Evolutionary conservation across 495 filamentous ascomycete genomes (phyloP).

Genomic region (Chaetomium tenue): DNA sequence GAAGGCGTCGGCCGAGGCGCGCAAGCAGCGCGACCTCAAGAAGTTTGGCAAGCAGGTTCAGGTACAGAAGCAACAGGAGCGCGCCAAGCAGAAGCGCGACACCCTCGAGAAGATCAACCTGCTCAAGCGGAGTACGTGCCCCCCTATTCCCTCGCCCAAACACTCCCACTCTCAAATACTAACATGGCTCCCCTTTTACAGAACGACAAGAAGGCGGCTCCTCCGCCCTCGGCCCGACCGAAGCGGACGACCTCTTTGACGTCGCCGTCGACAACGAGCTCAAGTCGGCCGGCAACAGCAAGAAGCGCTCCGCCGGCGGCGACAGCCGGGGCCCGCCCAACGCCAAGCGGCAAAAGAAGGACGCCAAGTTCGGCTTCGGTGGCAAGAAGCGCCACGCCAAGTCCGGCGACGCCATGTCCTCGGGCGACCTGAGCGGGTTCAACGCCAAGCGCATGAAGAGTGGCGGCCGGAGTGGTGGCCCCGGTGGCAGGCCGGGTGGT

Average conservation of each 20-base stretch:
- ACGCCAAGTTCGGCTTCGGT: slow-evolving; percentile 89
- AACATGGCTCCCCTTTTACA: slow-evolving; percentile 36
- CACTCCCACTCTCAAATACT: slow-evolving; percentile 7
- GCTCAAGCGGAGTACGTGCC: slow-evolving; percentile 82
- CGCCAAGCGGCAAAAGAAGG: slow-evolving; percentile 83
- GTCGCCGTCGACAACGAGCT: slow-evolving; percentile 82
- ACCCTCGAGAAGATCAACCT: slow-evolving; percentile 89
- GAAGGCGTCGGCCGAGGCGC: slow-evolving; percentile 88
- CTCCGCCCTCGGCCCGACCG: slow-evolving; percentile 58
- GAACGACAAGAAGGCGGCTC: slow-evolving; percentile 77
- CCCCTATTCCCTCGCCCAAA: slow-evolving; percentile 13
- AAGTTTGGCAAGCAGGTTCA: slow-evolving; percentile 99
- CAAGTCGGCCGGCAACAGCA: slow-evolving; percentile 43
- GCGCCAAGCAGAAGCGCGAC: slow-evolving; percentile 84
- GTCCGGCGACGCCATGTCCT: slow-evolving; percentile 79
- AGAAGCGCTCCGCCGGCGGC: slow-evolving; percentile 35
- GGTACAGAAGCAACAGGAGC: slow-evolving; percentile 90
- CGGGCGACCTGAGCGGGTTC: slow-evolving; percentile 74
- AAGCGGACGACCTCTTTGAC: slow-evolving; percentile 92
- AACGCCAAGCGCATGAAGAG: slow-evolving; percentile 81
- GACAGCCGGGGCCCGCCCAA: slow-evolving; percentile 43
- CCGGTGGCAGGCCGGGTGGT: slow-evolving; percentile 11
- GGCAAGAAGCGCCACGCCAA: slow-evolving; percentile 89
- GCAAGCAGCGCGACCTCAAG: slow-evolving; percentile 90
- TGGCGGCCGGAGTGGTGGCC: slow-evolving; percentile 23